Conservation (phyloP, 306 rosid genomes). For the Echinosophora koreensis region DNA sequence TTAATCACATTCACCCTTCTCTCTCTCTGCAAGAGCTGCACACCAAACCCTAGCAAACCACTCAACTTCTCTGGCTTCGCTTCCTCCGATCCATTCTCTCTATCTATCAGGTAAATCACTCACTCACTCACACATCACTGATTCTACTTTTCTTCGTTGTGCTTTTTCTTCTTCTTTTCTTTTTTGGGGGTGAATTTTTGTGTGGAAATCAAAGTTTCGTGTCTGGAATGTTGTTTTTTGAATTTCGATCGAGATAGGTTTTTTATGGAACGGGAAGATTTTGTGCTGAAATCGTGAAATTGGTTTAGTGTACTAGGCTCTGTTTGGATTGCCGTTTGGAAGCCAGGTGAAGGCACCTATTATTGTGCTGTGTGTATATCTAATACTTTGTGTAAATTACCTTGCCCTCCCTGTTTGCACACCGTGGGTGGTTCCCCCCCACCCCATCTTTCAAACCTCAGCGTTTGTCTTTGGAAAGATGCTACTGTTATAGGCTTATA, state of each 20-base stretch:
- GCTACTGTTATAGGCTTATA: too few species aligned
- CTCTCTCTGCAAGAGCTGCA: conserved; percentile 51
- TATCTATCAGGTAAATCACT: conserved; percentile 47
- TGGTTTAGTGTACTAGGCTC: not conserved
- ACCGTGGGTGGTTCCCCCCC: too few species aligned
- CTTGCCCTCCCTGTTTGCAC: too few species aligned
- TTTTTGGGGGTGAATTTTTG: not conserved
- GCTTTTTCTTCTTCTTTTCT: not conserved
- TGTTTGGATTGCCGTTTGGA: too few species aligned
- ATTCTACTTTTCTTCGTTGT: not conserved
- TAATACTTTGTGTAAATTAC: too few species aligned
- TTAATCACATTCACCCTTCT: not conserved
- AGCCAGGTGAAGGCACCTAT: too few species aligned
- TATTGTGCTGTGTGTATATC: too few species aligned
- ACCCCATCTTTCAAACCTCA: too few species aligned
- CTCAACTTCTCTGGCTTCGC: conserved; percentile 49
- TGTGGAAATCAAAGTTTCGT: not conserved
- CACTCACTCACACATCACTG: not conserved
- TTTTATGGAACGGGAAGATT: conserved; percentile 3
- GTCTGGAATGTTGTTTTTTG: not conserved
- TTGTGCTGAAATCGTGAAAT: not conserved
- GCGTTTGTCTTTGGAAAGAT: too few species aligned
- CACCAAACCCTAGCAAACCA: conserved; percentile 68
- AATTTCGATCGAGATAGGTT: not conserved
- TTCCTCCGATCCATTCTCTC: conserved; percentile 44